Percentiles rank a stretch among this genome's conserved stretches.
These are phyloP conservation scores for Sporormia fimetaria DNA, from an alignment of 495 filamentous ascomycete species.

Conservation along the genomic window DNA sequence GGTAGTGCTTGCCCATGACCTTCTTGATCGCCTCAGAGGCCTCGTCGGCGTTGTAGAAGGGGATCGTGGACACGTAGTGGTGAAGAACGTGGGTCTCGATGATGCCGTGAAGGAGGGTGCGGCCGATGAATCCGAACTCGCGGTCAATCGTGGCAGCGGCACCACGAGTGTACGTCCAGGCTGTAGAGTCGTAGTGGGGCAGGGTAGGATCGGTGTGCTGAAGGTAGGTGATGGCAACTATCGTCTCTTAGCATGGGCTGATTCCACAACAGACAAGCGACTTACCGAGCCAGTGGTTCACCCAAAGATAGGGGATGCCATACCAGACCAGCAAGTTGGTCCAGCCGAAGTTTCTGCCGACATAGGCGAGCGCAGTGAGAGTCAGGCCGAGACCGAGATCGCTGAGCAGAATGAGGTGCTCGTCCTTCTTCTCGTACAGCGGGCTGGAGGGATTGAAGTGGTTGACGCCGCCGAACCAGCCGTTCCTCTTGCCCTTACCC, in stretches of 20 bases:
- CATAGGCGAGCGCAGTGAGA: slow-evolving; percentile 23
- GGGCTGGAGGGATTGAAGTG: slow-evolving; percentile 85
- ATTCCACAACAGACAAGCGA: slow-evolving; percentile 8
- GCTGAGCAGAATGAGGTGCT: slow-evolving; percentile 57
- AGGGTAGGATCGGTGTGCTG: slow-evolving; percentile 81
- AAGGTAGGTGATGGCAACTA: slow-evolving; percentile 56
- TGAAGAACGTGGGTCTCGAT: slow-evolving; percentile 88
- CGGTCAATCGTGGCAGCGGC: slow-evolving; percentile 81
- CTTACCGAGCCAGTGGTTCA: slow-evolving; percentile 93
- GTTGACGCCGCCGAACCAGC: slow-evolving; percentile 65
- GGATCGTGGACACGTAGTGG: slow-evolving; percentile 75
- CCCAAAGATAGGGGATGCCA: slow-evolving; percentile 88
- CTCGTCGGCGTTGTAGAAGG: slow-evolving; percentile 86
- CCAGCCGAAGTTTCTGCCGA: slow-evolving; percentile 63
- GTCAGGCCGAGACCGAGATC: slow-evolving; percentile 43
- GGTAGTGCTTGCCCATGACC: slow-evolving; percentile 74
- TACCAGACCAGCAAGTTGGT: slow-evolving; percentile 87
- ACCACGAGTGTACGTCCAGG: slow-evolving; percentile 79
- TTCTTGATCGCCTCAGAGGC: slow-evolving; percentile 73
- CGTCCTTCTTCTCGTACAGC: slow-evolving; percentile 81
- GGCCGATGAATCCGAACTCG: slow-evolving; percentile 80
- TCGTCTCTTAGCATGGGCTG: slow-evolving; percentile 18
- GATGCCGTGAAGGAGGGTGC: slow-evolving; percentile 78
- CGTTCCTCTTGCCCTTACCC: slow-evolving; percentile 68
- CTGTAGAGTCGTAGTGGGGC: slow-evolving; percentile 65